Evolutionary conservation across 768 basidiomycete species (phyloP).

Genomic region (Solioccasus polychromus): DNA sequence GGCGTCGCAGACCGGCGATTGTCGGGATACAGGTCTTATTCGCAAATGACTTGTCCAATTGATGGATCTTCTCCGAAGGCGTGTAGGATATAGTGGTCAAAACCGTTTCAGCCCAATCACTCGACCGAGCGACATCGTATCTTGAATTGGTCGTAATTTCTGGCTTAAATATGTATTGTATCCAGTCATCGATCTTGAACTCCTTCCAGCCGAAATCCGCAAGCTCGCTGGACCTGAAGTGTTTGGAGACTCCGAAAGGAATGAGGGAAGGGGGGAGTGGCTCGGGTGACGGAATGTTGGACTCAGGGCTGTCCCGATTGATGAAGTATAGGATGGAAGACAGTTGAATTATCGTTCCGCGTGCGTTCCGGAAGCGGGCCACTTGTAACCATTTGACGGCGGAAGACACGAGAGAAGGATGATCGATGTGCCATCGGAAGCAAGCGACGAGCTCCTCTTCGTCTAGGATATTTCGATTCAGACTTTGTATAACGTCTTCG

Average conservation of each 20-base stretch:
- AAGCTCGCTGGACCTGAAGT: conserved; percentile 50
- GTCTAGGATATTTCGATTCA: background rate
- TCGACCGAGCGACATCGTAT: conserved; percentile 59
- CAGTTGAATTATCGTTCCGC: conserved; percentile 59
- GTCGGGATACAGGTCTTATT: conserved; percentile 48
- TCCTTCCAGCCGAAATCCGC: conserved; percentile 73
- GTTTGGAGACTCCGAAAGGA: conserved; percentile 46
- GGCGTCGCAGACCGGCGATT: conserved; percentile 58
- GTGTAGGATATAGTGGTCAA: conserved; percentile 57
- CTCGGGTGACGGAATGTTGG: conserved; percentile 65
- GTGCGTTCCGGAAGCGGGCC: conserved; percentile 41
- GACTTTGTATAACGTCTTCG: background rate
- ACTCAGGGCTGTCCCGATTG: conserved; percentile 42
- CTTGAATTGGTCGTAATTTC: conserved; percentile 39
- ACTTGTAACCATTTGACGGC: background rate
- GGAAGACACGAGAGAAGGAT: too few species aligned
- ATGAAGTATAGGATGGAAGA: conserved; percentile 63
- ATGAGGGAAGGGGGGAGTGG: conserved; percentile 69
- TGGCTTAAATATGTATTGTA: conserved; percentile 58
- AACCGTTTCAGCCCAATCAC: conserved; percentile 76
- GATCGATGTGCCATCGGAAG: conserved; percentile 6
- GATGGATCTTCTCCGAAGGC: conserved; percentile 41
- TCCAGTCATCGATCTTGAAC: conserved; percentile 68
- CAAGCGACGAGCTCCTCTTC: conserved; percentile 6
- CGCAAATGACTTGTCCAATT: conserved; percentile 4